Evolutionary conservation across 108 stramenopile genomes (phyloP).

Genomic region (Cyclotella baltica): DNA sequence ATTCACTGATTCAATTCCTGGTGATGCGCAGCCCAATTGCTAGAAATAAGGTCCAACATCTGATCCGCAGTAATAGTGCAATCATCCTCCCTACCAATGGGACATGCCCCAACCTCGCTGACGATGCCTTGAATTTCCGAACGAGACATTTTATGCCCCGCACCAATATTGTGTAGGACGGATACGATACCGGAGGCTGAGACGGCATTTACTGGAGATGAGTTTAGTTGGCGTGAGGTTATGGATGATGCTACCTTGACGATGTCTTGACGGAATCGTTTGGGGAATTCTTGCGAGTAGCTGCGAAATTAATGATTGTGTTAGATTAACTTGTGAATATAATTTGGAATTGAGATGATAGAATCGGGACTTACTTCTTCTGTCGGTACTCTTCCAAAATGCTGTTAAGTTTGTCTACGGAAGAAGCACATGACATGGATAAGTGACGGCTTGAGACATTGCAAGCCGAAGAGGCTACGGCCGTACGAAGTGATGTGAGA

Average conservation of each 20-base stretch:
- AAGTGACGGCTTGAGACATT: constrained; percentile 1
- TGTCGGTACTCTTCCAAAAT: constrained; percentile 62
- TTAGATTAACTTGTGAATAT: neutral
- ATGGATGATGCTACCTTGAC: constrained; percentile 49
- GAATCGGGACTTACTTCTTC: constrained; percentile 51
- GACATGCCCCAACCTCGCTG: constrained; percentile 52
- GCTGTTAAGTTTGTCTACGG: constrained; percentile 44
- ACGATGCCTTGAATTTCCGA: constrained; percentile 59
- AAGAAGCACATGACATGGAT: constrained; percentile 29
- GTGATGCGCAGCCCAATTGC: constrained; percentile 14
- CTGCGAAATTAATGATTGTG: constrained; percentile 18
- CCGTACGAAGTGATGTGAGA: constrained; percentile 12
- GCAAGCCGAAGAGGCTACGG: constrained; percentile 1
- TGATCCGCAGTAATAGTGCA: constrained; percentile 38
- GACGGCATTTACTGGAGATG: constrained; percentile 4
- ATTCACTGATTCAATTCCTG: constrained; percentile 10
- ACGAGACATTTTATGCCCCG: constrained; percentile 47
- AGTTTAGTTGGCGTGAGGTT: constrained; percentile 24
- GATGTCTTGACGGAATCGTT: constrained; percentile 68
- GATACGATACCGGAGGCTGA: constrained; percentile 49
- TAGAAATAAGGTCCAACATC: constrained; percentile 34
- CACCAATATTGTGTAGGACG: constrained; percentile 62
- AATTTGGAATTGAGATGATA: neutral
- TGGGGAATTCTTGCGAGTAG: constrained; percentile 60
- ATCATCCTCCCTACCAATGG: neutral